A percentile compares a stretch with the other conserved stretches of the same genome.
Conservation (phyloP, 495 filamentous ascomycete genomes). For the Hyphodiscus hymeniophilus region DNA sequence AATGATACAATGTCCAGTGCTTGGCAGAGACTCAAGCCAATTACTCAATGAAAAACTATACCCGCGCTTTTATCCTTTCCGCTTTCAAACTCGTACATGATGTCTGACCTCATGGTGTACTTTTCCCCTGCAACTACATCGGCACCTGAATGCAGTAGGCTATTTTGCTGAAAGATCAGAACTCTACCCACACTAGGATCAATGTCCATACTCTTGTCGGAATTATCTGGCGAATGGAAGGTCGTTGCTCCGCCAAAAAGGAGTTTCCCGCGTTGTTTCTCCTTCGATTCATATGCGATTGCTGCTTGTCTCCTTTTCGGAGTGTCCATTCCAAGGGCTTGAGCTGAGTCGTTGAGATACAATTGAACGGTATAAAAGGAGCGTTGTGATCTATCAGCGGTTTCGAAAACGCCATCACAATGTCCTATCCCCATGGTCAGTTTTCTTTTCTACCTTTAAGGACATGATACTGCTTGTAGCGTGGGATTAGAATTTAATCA, state of each 20-base stretch:
- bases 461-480: background rate
- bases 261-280: slow-evolving; percentile 19
- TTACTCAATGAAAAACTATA: background rate
- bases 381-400: slow-evolving; percentile 45
- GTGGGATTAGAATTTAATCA: background rate
- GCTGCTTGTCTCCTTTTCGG: background rate
- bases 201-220: slow-evolving; percentile 47
- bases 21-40: too few relatives aligned
- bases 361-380: slow-evolving; percentile 76
- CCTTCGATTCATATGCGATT: slow-evolving; percentile 12
- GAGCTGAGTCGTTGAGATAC: slow-evolving; percentile 63
- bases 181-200: slow-evolving; percentile 63
- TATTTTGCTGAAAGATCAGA: slow-evolving; percentile 68
- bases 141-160: slow-evolving; percentile 64
- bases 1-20: too few relatives aligned
- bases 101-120: slow-evolving; percentile 68
- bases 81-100: slow-evolving; percentile 52
- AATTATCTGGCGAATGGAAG: slow-evolving; percentile 41
- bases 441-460: too few relatives aligned
- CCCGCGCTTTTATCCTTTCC: background rate
- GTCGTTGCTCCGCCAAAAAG: slow-evolving; percentile 57
- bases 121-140: slow-evolving; percentile 66
- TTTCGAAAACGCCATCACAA: slow-evolving; percentile 61
- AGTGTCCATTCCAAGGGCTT: slow-evolving; percentile 27
- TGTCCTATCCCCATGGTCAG: slow-evolving; percentile 43